Percentiles rank a stretch among this genome's conserved stretches.
phyloP scores from a whole-genome alignment of 208 protist species.

The Leishmania braziliensis region DNA sequence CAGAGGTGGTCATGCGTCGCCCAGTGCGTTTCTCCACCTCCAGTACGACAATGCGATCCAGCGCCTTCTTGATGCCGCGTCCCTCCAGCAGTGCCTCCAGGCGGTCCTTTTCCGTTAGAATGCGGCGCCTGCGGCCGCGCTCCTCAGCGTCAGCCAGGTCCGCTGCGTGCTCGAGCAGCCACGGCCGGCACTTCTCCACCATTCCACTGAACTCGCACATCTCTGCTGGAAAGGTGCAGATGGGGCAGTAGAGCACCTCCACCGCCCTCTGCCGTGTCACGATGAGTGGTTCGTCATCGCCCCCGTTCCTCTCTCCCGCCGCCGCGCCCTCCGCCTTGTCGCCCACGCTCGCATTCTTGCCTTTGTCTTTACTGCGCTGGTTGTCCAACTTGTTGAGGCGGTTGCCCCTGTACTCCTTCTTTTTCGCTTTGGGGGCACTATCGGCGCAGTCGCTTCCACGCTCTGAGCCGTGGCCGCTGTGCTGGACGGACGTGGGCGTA shows the following conservation, averaged over 20 bases:
- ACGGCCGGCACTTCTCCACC: conserved; percentile 91
- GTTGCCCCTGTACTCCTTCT: conserved; percentile 76
- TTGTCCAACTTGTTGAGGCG: conserved; percentile 47
- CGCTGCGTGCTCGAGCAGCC: conserved; percentile 84
- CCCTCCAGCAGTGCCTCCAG: conserved; percentile 81
- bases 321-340: conserved; percentile 13
- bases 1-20: conserved; percentile 70
- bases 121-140: conserved; percentile 74
- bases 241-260: conserved; percentile 90
- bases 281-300: conserved; percentile 30
- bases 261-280: conserved; percentile 56
- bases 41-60: conserved; percentile 74
- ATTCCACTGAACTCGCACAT: conserved; percentile 93
- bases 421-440: conserved; percentile 33
- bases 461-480: neutral
- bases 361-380: conserved; percentile 29
- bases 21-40: conserved; percentile 64
- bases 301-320: conserved; percentile 9
- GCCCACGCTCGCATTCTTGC: conserved; percentile 2
- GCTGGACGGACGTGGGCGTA: neutral
- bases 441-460: conserved; percentile 12
- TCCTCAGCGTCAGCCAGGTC: conserved; percentile 86
- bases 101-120: conserved; percentile 82
- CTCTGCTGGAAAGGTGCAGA: conserved; percentile 91
- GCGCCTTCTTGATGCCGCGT: conserved; percentile 76